These are phyloP conservation scores for Rutidosis leptorrhynchoides DNA, from an alignment of 129 eudicot genomes.

Conservation along the genomic window DNA sequence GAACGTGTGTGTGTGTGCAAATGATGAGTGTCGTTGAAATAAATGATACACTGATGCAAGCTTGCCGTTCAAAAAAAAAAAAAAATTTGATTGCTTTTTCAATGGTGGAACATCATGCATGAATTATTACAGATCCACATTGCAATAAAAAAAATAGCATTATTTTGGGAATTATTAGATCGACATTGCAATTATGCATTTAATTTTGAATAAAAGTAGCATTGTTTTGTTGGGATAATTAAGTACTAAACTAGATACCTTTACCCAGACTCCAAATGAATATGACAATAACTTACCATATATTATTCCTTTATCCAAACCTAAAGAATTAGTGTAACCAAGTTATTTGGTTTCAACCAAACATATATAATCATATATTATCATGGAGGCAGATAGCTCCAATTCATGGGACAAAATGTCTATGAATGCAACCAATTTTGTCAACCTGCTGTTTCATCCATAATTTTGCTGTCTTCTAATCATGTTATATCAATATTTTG, in stretches of 20 bases:
- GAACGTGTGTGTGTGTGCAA: no score
- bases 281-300: slow-evolving; percentile 29
- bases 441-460: slow-evolving; percentile 26
- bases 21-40: no score
- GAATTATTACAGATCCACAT: no score
- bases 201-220: neutral
- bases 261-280: slow-evolving; percentile 38
- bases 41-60: no score
- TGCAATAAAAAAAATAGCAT: no score
- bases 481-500: no score
- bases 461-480: no score
- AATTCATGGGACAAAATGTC: slow-evolving; percentile 36
- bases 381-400: slow-evolving; percentile 26
- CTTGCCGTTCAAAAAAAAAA: no score
- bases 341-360: neutral
- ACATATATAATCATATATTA: slow-evolving; percentile 3
- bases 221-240: slow-evolving; percentile 29
- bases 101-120: no score
- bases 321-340: slow-evolving; percentile 5
- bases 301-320: slow-evolving; percentile 12
- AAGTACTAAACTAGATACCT: slow-evolving; percentile 26
- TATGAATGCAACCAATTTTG: slow-evolving; percentile 27
- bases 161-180: no score
- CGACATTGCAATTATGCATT: slow-evolving; percentile 24
- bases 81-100: no score